Evolutionary conservation across 371 early-diverging fungal genomes (phyloP).

Genomic region (Mucor indicus): DNA sequence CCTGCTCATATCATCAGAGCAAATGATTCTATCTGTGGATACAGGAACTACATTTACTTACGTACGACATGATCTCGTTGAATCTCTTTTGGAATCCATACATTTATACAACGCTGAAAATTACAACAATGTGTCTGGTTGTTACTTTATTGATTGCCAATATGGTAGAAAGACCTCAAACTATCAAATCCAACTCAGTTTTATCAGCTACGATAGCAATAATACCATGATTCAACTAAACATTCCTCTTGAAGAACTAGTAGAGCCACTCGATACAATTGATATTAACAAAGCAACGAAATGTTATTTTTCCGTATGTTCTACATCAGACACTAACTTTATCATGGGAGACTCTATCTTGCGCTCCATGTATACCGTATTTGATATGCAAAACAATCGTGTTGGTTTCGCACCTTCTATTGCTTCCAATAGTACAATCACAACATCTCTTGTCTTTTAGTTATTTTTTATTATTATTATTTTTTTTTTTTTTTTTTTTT

Average conservation of each 20-base stretch:
- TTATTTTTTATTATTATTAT: too few species aligned
- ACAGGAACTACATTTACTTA: slow-evolving; percentile 39
- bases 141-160: slow-evolving; percentile 17
- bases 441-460: too few species aligned
- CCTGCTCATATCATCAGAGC: not conserved
- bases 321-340: slow-evolving; percentile 7
- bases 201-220: not conserved
- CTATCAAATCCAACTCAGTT: not conserved
- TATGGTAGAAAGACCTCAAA: slow-evolving; percentile 4
- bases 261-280: slow-evolving; percentile 19
- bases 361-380: slow-evolving; percentile 27
- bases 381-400: slow-evolving; percentile 18
- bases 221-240: not conserved
- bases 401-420: slow-evolving; percentile 6
- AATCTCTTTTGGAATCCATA: slow-evolving; percentile 6
- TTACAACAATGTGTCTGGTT: slow-evolving; percentile 19
- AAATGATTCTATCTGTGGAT: slow-evolving; percentile 14
- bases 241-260: slow-evolving; percentile 18
- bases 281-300: slow-evolving; percentile 1
- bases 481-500: slow-evolving; percentile 4
- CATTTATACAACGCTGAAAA: not conserved
- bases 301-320: slow-evolving; percentile 30
- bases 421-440: not conserved
- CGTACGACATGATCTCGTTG: not conserved
- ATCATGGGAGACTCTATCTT: slow-evolving; percentile 29